Conservation (phyloP, 2,329 filamentous ascomycete species). For the Ophiostoma australiae region DNA sequence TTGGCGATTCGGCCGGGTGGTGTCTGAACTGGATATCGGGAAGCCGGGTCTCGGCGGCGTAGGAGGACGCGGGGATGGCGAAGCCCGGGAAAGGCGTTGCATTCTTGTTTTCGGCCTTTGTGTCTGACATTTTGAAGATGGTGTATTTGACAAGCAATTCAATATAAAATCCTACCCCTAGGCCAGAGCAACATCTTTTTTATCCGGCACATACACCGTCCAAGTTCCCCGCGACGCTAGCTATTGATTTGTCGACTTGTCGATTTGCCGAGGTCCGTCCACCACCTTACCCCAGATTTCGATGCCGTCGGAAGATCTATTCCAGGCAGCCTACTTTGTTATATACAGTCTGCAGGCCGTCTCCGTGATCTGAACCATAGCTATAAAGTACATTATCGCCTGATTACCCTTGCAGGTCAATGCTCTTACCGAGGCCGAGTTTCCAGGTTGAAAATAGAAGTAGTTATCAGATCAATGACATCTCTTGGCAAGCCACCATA, state of each 20-base stretch:
- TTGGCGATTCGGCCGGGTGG: slow-evolving; percentile 46
- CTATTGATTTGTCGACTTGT: neutral
- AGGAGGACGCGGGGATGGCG: slow-evolving; percentile 29
- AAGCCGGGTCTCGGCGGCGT: slow-evolving; percentile 40
- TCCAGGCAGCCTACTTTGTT: neutral
- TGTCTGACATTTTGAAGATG: neutral
- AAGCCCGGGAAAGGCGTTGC: slow-evolving; percentile 8
- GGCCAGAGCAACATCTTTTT: neutral
- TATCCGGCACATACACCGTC: neutral
- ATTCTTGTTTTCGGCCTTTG: neutral
- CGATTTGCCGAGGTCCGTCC: neutral
- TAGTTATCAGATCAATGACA: neutral
- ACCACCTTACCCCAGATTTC: neutral
- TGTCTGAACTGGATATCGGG: slow-evolving; percentile 46
- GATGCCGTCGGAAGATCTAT: neutral
- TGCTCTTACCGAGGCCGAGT: neutral
- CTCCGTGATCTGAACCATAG: neutral
- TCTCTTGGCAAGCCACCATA: neutral
- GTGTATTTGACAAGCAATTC: neutral
- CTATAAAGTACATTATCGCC: neutral
- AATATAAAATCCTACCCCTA: too few relatives aligned
- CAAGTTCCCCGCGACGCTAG: slow-evolving; percentile 2
- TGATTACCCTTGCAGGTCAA: neutral
- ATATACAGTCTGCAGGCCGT: too few relatives aligned
- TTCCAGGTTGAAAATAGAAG: neutral